phyloP scores from a whole-genome alignment of 352 stramenopile species.

The Phytophthora lateralis region DNA sequence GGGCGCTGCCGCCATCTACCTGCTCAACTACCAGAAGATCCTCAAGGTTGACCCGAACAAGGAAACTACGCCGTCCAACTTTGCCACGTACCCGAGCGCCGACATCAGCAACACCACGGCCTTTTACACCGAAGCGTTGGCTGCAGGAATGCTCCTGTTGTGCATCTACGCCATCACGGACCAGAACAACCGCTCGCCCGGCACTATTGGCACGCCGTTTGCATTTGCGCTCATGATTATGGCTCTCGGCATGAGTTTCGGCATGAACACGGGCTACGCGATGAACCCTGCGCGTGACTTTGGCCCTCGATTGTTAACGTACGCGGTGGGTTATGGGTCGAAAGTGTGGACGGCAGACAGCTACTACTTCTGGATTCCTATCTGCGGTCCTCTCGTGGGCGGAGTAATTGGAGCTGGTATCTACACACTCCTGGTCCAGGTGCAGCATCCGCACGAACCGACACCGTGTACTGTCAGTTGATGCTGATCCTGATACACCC shows the following conservation, averaged over 20 bases:
- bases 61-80: constrained; percentile 10
- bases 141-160: constrained; percentile 5
- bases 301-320: constrained; percentile 8
- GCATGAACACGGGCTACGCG: constrained; percentile 8
- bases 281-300: constrained; percentile 18
- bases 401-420: constrained; percentile 6
- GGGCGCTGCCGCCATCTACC: constrained; percentile 4
- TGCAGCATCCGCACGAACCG: constrained; percentile 10
- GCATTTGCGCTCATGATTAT: constrained; percentile 1
- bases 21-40: constrained; percentile 21
- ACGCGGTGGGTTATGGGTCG: constrained; percentile 12
- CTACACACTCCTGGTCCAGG: constrained; percentile 8
- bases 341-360: constrained; percentile 10
- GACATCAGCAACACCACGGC: constrained; percentile 16
- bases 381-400: constrained; percentile 2
- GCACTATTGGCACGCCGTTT: constrained; percentile 2
- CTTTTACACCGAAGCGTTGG: constrained; percentile 9
- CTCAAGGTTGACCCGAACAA: constrained; percentile 5
- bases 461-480: background rate
- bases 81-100: constrained; percentile 13
- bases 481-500: background rate
- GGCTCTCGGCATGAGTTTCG: constrained; percentile 1
- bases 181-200: constrained; percentile 15
- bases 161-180: constrained; percentile 20
- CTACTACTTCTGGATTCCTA: constrained; percentile 17